These are phyloP conservation scores for Westerdykella aurantiaca DNA, from an alignment of 2,329 filamentous ascomycete species.

Conservation along the genomic window DNA sequence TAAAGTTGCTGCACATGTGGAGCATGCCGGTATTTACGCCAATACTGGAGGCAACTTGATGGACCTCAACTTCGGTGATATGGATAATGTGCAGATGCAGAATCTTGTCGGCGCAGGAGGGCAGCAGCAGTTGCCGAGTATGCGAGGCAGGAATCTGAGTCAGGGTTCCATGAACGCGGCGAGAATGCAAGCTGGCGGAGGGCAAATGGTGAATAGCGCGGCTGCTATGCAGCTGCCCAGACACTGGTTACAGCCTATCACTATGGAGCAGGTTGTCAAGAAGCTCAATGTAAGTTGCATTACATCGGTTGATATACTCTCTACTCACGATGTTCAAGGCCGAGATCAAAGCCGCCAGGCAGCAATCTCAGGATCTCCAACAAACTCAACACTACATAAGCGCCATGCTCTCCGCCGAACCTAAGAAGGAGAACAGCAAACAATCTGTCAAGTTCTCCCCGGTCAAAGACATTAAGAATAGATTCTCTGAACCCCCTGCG, in stretches of 20 bases:
- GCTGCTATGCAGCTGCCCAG: conserved; percentile 63
- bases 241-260: conserved; percentile 79
- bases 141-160: conserved; percentile 58
- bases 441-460: conserved; percentile 42
- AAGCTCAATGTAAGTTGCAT: conserved; percentile 63
- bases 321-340: conserved; percentile 49
- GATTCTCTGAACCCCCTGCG: conserved; percentile 88
- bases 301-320: neutral
- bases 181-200: conserved; percentile 52
- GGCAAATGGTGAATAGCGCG: conserved; percentile 53
- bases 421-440: conserved; percentile 49
- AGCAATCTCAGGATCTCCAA: conserved; percentile 79
- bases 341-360: conserved; percentile 83
- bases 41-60: conserved; percentile 65
- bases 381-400: conserved; percentile 78
- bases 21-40: conserved; percentile 81
- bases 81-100: conserved; percentile 68
- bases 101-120: conserved; percentile 60
- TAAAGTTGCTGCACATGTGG: conserved; percentile 94
- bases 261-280: conserved; percentile 91
- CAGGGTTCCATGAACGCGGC: conserved; percentile 57
- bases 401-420: conserved; percentile 67
- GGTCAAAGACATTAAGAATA: conserved; percentile 64
- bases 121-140: conserved; percentile 58
- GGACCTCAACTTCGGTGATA: conserved; percentile 86